phyloP scores from a whole-genome alignment of 768 basidiomycete species.

The Mycena crocata region DNA sequence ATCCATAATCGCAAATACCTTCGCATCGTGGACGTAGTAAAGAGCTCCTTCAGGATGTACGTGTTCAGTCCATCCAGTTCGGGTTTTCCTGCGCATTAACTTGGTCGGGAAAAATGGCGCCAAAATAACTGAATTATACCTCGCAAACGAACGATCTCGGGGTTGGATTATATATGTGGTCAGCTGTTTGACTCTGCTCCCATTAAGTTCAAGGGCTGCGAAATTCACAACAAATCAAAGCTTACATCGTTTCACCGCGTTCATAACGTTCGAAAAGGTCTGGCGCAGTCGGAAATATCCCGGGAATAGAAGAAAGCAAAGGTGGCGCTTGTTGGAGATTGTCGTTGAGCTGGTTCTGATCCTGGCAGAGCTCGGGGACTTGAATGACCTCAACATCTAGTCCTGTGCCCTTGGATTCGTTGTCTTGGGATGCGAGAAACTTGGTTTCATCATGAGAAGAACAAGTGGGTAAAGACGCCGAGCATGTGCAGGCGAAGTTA shows the following conservation, averaged over 20 bases:
- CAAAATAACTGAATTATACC: too few species aligned
- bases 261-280: not conserved
- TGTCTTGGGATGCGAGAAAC: too few species aligned
- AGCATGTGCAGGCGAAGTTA: too few species aligned
- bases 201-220: too few species aligned
- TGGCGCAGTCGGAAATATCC: not conserved
- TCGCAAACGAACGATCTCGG: too few species aligned
- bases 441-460: too few species aligned
- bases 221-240: too few species aligned
- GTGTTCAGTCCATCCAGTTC: conserved; percentile 5
- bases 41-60: conserved; percentile 20
- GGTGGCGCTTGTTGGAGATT: not conserved
- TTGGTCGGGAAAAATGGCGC: too few species aligned
- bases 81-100: too few species aligned
- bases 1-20: not conserved
- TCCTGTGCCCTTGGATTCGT: not conserved
- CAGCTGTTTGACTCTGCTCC: too few species aligned
- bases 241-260: not conserved
- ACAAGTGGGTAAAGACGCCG: too few species aligned
- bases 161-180: too few species aligned
- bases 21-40: conserved; percentile 13
- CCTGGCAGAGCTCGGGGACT: not conserved
- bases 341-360: not conserved
- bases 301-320: not conserved
- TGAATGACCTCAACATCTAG: not conserved